Evolutionary conservation across 116 monocot species (phyloP), one percentile per base, ranked within the genome.

Genomic region (Phalaenopsis hybrid): DNA sequence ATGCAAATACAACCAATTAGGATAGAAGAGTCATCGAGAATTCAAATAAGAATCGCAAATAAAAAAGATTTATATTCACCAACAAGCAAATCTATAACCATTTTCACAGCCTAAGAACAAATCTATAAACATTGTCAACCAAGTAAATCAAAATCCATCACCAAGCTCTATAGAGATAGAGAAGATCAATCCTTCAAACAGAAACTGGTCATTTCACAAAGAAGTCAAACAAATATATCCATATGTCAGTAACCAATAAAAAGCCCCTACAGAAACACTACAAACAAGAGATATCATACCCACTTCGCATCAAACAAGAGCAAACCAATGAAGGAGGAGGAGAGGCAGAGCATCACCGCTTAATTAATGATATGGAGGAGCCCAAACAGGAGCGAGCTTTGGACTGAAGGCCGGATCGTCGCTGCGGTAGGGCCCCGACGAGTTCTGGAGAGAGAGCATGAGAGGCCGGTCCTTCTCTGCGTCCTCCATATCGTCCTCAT

Each of bases 401-500:
- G 20, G 46, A 7, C 18, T 45, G 46, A 75, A 75, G 75, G 46
- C 45, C 18, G 75, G 75, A 7, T 75, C 46, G 21, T 75, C 75
- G 75, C 75, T 75, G 45, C 75, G 75, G 75, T 46, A n/a, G 11
- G 2, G 41, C 12, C 6, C 20, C 8, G 75, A 46, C 20, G 44
- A 44, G 75, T 46, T 33, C 44, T 46, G 73, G 28, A 21, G 23
- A 65, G 87, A 74, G 50, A 81, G 81, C 79, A 84, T 87, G 78
- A 87, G 81, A 44, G 87, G 84, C 41, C 84, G 87, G 41, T 84
- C 84, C 74, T 84, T 87, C 65, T 84, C 79, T 81, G 81, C 84
- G 28, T 84, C 84, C 25, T 84, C 80, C 25, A 82, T 82, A 18
- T 79, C 87, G 79, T 48, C 76, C 13, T 87, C 87, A 65, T 81